A percentile compares a stretch with the other conserved stretches of the same genome.
These are phyloP conservation scores for Cephalotrichum gorgonifer DNA, from an alignment of 2,329 filamentous ascomycete species.

Conservation along the genomic window DNA sequence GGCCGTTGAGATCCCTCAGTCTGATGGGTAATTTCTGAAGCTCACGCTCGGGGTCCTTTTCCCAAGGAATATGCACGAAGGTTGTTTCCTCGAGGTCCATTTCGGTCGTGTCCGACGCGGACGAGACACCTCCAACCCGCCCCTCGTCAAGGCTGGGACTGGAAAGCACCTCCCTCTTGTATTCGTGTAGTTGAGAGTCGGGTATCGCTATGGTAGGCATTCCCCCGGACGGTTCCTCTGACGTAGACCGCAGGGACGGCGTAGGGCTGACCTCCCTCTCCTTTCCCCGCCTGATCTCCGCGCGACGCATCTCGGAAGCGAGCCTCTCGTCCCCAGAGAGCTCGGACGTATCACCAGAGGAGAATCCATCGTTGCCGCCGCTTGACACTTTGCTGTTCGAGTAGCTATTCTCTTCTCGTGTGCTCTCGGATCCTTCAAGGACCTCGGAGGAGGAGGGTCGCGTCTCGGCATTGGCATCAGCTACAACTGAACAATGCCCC, in stretches of 20 bases:
- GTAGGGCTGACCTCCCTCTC: not conserved
- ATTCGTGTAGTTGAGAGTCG: not conserved
- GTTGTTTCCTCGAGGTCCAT: not conserved
- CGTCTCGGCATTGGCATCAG: not conserved
- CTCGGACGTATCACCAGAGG: not conserved
- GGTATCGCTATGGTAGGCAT: not conserved
- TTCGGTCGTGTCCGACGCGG: not conserved
- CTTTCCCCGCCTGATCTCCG: slow-evolving; percentile 4
- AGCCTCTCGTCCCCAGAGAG: not conserved
- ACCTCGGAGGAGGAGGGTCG: too few species aligned
- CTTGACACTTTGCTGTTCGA: not conserved
- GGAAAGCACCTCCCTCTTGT: not conserved
- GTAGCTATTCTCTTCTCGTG: not conserved
- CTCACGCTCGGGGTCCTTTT: slow-evolving; percentile 5
- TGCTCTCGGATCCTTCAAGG: not conserved
- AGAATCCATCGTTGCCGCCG: not conserved
- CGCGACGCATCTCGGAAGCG: not conserved
- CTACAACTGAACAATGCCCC: not conserved
- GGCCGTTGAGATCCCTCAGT: slow-evolving; percentile 8
- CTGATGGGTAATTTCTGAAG: slow-evolving; percentile 10
- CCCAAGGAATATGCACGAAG: slow-evolving; percentile 6
- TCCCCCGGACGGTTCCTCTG: not conserved
- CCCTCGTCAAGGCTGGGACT: too few species aligned
- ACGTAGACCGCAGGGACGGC: not conserved
- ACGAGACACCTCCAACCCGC: not conserved